Evolutionary conservation across 208 protist genomes (phyloP).

Genomic region (Crithidia brevicula): DNA sequence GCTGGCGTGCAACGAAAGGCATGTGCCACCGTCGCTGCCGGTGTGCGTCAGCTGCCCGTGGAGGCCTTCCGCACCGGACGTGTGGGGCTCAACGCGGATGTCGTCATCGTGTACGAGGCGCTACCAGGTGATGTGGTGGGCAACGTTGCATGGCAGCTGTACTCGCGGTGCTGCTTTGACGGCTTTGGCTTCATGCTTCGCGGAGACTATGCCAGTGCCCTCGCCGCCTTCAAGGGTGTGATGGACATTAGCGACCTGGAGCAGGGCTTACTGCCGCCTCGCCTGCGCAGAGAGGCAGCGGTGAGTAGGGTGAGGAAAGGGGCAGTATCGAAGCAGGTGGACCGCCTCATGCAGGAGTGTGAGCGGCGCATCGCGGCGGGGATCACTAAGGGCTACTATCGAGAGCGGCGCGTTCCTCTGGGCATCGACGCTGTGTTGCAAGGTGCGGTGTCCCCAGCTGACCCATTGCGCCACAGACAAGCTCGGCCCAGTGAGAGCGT

Average conservation of each 20-base stretch:
- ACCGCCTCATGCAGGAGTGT: conserved; percentile 27
- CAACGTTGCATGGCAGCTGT: conserved; percentile 32
- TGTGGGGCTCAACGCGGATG: conserved; percentile 13
- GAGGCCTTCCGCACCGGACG: neutral
- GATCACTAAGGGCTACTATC: neutral
- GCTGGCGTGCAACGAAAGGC: neutral
- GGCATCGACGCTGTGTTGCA: conserved; percentile 16
- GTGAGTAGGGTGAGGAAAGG: conserved; percentile 9
- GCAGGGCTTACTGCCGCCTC: conserved; percentile 15
- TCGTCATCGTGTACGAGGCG: conserved; percentile 36
- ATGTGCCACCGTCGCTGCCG: neutral
- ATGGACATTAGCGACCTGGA: conserved; percentile 27
- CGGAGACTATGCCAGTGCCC: conserved; percentile 39
- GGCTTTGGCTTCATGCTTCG: conserved; percentile 47
- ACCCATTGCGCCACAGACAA: no score
- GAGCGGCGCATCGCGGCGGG: conserved; percentile 1
- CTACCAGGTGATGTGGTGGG: conserved; percentile 22
- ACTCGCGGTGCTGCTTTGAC: conserved; percentile 21
- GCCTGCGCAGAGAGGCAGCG: conserved; percentile 22
- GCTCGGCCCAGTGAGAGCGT: no score
- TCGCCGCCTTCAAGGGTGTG: conserved; percentile 29
- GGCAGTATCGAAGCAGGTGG: conserved; percentile 22
- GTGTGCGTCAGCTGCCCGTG: conserved; percentile 27
- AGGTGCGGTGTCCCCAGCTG: no score
- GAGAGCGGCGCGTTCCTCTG: neutral